These are phyloP conservation scores for Macrophomina pseudophaseolina DNA, from an alignment of 2,329 filamentous ascomycete species.

Conservation along the genomic window DNA sequence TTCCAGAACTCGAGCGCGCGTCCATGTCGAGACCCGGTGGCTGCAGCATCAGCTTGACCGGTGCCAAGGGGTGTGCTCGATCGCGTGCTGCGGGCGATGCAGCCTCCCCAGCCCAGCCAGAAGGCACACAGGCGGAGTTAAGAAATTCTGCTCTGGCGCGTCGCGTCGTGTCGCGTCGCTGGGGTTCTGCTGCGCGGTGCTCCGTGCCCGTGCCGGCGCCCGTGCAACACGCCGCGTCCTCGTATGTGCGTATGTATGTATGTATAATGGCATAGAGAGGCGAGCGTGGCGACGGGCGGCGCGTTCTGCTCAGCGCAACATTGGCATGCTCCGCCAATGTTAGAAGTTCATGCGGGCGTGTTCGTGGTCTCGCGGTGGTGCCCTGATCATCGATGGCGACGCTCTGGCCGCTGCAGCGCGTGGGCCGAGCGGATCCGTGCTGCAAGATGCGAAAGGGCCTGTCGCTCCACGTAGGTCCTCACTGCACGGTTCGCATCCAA, in stretches of 20 bases:
- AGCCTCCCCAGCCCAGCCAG: neutral
- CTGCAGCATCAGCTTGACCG: slow-evolving; percentile 25
- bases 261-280: too few relatives aligned
- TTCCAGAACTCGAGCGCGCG: slow-evolving; percentile 4
- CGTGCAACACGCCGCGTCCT: neutral
- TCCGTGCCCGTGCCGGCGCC: too few relatives aligned
- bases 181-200: neutral
- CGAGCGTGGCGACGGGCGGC: neutral
- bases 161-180: too few relatives aligned
- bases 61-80: slow-evolving; percentile 12
- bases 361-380: neutral
- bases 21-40: slow-evolving; percentile 2
- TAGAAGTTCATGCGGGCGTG: neutral
- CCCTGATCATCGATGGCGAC: slow-evolving; percentile 12
- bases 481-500: neutral
- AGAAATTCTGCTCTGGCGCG: neutral
- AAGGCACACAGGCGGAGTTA: neutral
- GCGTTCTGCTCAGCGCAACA: slow-evolving; percentile 2
- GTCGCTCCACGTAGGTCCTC: slow-evolving; percentile 13
- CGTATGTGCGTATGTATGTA: too few relatives aligned
- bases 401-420: slow-evolving; percentile 19
- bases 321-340: neutral
- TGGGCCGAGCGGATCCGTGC: slow-evolving; percentile 15
- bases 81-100: neutral
- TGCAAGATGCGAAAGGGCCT: slow-evolving; percentile 3